Evolutionary conservation across 768 basidiomycete species (phyloP).

Genomic region (Boletus edulis): DNA sequence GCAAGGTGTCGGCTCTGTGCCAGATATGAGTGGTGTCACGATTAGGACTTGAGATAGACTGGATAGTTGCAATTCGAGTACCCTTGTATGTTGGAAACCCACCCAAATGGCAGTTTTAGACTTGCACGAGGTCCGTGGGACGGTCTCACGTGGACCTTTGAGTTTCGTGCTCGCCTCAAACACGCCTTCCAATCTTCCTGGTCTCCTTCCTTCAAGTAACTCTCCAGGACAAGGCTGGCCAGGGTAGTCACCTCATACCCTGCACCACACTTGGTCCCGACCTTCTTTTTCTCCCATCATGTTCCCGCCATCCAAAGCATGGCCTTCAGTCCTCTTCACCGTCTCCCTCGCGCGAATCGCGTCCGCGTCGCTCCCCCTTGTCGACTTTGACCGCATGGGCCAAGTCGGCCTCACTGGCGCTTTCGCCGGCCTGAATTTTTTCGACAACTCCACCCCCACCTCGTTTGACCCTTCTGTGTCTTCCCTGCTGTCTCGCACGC

Average conservation of each 20-base stretch:
- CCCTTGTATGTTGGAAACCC: constrained; percentile 1
- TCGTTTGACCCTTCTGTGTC: constrained; percentile 70
- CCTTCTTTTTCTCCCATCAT: constrained; percentile 9
- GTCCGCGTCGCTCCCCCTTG: constrained; percentile 47
- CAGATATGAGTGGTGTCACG: constrained; percentile 34
- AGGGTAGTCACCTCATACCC: constrained; percentile 10
- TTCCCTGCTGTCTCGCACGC: constrained; percentile 64
- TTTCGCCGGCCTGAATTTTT: constrained; percentile 83
- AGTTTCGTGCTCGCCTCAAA: constrained; percentile 2
- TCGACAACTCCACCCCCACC: constrained; percentile 53
- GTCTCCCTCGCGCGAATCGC: constrained; percentile 12
- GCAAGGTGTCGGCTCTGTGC: constrained; percentile 51
- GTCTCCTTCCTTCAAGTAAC: background rate
- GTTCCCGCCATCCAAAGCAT: constrained; percentile 6
- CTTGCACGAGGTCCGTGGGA: constrained; percentile 14
- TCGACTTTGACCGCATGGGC: constrained; percentile 86
- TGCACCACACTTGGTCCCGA: background rate
- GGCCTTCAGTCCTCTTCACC: constrained; percentile 28
- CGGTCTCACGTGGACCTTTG: constrained; percentile 23
- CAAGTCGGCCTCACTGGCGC: constrained; percentile 84
- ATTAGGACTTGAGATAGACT: constrained; percentile 3
- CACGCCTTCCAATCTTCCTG: background rate
- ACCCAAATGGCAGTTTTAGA: background rate
- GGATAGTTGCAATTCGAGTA: background rate
- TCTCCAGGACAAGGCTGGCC: background rate